Evolutionary conservation across 352 stramenopile genomes (phyloP).

Genomic region (Globisporangium splendens): DNA sequence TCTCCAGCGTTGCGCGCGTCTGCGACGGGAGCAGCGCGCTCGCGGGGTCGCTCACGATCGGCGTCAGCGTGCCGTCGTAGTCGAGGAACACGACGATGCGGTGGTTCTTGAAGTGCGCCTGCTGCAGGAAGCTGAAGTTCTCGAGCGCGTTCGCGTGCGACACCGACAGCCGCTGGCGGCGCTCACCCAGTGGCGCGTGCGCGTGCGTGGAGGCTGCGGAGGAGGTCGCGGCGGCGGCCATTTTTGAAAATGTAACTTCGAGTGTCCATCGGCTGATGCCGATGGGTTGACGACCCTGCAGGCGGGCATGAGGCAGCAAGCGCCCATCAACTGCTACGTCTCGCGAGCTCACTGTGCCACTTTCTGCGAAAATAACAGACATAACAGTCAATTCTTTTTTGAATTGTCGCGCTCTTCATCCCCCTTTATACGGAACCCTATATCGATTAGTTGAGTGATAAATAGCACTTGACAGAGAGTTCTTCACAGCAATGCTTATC

Average conservation of each 20-base stretch:
- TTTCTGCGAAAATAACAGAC: too few relatives aligned
- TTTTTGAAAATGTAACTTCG: conserved; percentile 14
- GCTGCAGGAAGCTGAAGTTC: conserved; percentile 62
- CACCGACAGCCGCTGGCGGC: conserved; percentile 52
- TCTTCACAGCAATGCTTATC: too few relatives aligned
- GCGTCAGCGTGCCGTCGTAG: conserved; percentile 89
- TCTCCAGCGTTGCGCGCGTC: conserved; percentile 70
- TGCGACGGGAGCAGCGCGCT: conserved; percentile 61
- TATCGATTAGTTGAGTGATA: too few relatives aligned
- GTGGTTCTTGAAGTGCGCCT: conserved; percentile 43
- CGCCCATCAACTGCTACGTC: background rate
- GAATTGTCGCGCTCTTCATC: too few relatives aligned
- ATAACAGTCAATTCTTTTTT: too few relatives aligned
- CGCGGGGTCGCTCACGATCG: conserved; percentile 86
- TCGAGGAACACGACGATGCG: conserved; percentile 85
- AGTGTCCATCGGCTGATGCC: background rate
- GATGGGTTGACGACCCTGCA: background rate
- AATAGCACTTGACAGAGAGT: too few relatives aligned
- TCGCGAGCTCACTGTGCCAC: too few relatives aligned
- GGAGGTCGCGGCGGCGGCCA: conserved; percentile 8
- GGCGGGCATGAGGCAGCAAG: background rate
- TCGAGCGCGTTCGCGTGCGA: conserved; percentile 68
- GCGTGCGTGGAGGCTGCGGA: background rate
- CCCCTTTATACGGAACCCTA: too few relatives aligned
- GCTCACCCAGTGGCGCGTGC: conserved; percentile 3